Conservation (phyloP, 257 asterid species). For the Ligustrum vulgare region DNA sequence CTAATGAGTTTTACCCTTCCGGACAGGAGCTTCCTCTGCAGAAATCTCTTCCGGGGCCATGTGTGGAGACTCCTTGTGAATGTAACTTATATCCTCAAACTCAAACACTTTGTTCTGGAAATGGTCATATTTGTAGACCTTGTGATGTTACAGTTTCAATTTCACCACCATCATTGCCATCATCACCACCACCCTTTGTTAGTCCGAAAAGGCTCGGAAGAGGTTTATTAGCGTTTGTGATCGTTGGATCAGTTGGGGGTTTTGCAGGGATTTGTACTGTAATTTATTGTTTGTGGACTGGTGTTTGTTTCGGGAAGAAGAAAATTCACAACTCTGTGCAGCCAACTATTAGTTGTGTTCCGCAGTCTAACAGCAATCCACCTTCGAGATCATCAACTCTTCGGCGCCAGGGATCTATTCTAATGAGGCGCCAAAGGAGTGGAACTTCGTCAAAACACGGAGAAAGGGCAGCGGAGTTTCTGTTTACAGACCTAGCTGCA, state of each 20-base stretch:
- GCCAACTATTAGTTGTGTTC: slow-evolving; percentile 52
- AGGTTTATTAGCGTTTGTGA: slow-evolving; percentile 61
- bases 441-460: slow-evolving; percentile 76
- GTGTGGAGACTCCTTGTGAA: slow-evolving; percentile 47
- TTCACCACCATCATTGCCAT: slow-evolving; percentile 22
- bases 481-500: slow-evolving; percentile 52
- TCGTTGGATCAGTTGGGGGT: slow-evolving; percentile 76
- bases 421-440: slow-evolving; percentile 86
- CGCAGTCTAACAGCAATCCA: slow-evolving; percentile 50
- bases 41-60: slow-evolving; percentile 72
- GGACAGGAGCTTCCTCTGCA: slow-evolving; percentile 52
- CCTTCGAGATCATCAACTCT: slow-evolving; percentile 77
- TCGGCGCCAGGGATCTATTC: slow-evolving; percentile 71
- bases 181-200: neutral
- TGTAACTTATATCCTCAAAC: slow-evolving; percentile 72
- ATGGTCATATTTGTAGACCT: slow-evolving; percentile 71
- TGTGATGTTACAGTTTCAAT: slow-evolving; percentile 46
- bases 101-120: slow-evolving; percentile 58
- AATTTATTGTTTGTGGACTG: slow-evolving; percentile 63
- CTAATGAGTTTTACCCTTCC: slow-evolving; percentile 23
- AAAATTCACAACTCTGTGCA: slow-evolving; percentile 83
- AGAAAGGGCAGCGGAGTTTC: slow-evolving; percentile 72
- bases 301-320: slow-evolving; percentile 75
- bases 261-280: slow-evolving; percentile 63
- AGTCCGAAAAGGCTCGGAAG: slow-evolving; percentile 38